Evolutionary conservation across 352 stramenopile genomes (phyloP), one percentile per base, ranked within the genome.

Genomic region (Globisporangium cylindrosporum): DNA sequence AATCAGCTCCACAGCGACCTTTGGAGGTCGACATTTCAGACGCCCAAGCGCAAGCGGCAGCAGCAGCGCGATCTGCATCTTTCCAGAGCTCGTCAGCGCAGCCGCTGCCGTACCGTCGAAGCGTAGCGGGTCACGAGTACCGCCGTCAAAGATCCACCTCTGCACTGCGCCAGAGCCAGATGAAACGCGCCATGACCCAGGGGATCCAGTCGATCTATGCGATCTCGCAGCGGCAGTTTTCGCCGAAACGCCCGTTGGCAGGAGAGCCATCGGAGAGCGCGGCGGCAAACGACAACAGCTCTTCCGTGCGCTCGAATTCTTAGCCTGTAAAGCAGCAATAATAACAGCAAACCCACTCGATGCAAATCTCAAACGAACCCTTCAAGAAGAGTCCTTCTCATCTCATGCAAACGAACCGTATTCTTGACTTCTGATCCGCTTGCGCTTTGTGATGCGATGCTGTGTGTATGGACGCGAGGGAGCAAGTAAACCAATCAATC

Each of bases 151-250:
- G 34, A 38, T 34, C 41, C 25, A 43, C 43, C 0, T 20, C 41
- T 1, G 22, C 48, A 18, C 4, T 34, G n/a, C 24, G 24, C 10
- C 36, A 64, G 43, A 48, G 12, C 18, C 55, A 29, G 18, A 29
- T 65, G 59, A 24, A 55, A 20, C 43, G 59, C 25, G 59, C 25
- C 25, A n/a, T 48, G 43, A 48, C 43, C 15, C 27, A 46, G 25
- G 41, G 59, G 3, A 41, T 46, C 18, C 4, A 61, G 55, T 48
- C 55, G 20, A 46, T 61, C 29, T 32, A 29, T 36, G n/a, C 29
- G 55, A 61, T 48, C 55, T 61, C 55, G 55, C 55, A 61, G 55
- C 29, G 29, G 4, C 32, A 34, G 29, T 27, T 48, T 61, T 36
- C 8, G 29, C 8, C 27, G 29, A 61, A 61, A 25, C 29, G 29